phyloP scores from a whole-genome alignment of 495 filamentous ascomycete species.

The Hyaloscypha variabilis region DNA sequence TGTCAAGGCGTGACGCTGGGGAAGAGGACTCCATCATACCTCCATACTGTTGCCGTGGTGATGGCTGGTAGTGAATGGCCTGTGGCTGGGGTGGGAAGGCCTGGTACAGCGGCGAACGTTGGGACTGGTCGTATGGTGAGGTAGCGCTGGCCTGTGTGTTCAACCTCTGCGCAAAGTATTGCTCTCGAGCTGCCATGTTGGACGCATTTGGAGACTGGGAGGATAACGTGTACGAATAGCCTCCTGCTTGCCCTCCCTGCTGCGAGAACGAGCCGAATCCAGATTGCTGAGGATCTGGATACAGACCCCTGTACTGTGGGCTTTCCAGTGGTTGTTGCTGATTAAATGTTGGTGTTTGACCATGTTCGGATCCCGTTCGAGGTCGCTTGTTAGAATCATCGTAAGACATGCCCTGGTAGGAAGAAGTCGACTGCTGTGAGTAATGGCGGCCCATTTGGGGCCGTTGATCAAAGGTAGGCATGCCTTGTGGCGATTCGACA shows the following conservation, averaged over 20 bases:
- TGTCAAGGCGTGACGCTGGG: constrained; percentile 16
- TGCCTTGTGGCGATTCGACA: neutral
- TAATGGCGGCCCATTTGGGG: constrained; percentile 11
- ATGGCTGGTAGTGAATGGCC: constrained; percentile 13
- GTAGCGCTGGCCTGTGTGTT: constrained; percentile 10
- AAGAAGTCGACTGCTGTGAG: constrained; percentile 17
- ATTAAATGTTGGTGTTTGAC: constrained; percentile 11
- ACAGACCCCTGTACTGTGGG: constrained; percentile 3
- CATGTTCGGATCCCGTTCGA: constrained; percentile 20
- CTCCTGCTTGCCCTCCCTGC: neutral
- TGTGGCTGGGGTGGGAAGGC: constrained; percentile 20
- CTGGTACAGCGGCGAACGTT: constrained; percentile 19
- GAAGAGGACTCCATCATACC: constrained; percentile 1
- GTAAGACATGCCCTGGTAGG: constrained; percentile 4
- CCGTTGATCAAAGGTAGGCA: constrained; percentile 4
- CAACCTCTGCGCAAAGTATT: constrained; percentile 16
- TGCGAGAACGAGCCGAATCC: neutral
- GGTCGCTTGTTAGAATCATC: constrained; percentile 22
- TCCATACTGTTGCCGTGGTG: constrained; percentile 11
- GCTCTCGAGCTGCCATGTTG: constrained; percentile 7
- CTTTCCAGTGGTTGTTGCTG: constrained; percentile 14
- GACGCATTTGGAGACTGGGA: neutral
- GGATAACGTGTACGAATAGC: constrained; percentile 11
- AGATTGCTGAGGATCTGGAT: constrained; percentile 15
- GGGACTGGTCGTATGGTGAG: constrained; percentile 17